These are phyloP conservation scores for Candida germanica DNA, from an alignment of 805 yeast species.

Conservation along the genomic window DNA sequence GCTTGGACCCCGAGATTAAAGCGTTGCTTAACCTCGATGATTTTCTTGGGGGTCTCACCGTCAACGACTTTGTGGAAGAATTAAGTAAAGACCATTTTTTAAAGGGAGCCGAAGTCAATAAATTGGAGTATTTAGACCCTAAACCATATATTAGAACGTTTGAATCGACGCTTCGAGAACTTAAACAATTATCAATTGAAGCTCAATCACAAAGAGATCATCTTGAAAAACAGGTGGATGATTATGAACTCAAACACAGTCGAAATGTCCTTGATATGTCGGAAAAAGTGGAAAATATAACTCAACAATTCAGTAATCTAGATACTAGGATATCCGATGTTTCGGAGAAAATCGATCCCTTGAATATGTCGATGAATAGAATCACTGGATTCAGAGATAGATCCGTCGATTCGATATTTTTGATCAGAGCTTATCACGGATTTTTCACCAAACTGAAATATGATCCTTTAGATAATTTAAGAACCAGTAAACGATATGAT, in stretches of 20 bases:
- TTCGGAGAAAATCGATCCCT: conserved; percentile 58
- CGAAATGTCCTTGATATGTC: conserved; percentile 58
- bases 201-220: conserved; percentile 48
- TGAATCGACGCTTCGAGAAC: conserved; percentile 75
- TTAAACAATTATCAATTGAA: conserved; percentile 58
- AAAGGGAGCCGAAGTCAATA: conserved; percentile 49
- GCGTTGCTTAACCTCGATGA: conserved; percentile 55
- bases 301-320: conserved; percentile 46
- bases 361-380: conserved; percentile 64
- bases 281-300: conserved; percentile 44
- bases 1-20: conserved; percentile 61
- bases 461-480: conserved; percentile 55
- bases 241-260: conserved; percentile 65
- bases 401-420: conserved; percentile 65
- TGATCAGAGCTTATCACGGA: conserved; percentile 73
- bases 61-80: conserved; percentile 77
- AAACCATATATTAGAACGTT: conserved; percentile 93
- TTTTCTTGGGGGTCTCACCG: conserved; percentile 66
- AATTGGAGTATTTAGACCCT: conserved; percentile 69
- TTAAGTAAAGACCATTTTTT: conserved; percentile 64
- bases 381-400: conserved; percentile 72
- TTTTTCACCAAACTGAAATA: conserved; percentile 59
- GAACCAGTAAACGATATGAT: conserved; percentile 43
- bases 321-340: conserved; percentile 56
- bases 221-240: conserved; percentile 56